phyloP scores from a whole-genome alignment of 257 asterid genomes.

The Mitragyna speciosa region DNA sequence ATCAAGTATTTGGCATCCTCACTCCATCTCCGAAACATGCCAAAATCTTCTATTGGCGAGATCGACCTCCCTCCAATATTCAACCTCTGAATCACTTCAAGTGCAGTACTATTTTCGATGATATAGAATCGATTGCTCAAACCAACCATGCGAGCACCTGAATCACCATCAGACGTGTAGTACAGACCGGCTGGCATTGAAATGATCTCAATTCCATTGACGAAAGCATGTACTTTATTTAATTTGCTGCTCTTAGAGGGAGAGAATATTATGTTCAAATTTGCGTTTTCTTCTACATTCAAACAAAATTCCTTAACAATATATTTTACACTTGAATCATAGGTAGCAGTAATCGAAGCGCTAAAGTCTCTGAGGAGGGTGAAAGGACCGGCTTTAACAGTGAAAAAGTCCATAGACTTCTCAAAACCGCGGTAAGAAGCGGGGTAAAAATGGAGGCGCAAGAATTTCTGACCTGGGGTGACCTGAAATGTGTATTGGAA shows the following conservation, averaged over 20 bases:
- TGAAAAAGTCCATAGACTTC: constrained; percentile 18
- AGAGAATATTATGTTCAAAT: constrained; percentile 35
- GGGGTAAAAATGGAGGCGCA: constrained; percentile 27
- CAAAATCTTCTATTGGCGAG: constrained; percentile 10
- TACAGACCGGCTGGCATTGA: constrained; percentile 34
- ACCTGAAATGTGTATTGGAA: constrained; percentile 22
- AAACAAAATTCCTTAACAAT: constrained; percentile 52
- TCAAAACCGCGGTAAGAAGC: constrained; percentile 19
- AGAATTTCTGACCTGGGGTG: constrained; percentile 23
- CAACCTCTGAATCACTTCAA: constrained; percentile 7
- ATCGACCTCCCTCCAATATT: constrained; percentile 10
- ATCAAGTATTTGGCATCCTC: constrained; percentile 42
- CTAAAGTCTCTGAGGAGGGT: constrained; percentile 24
- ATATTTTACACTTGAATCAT: constrained; percentile 29
- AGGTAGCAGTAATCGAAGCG: constrained; percentile 26
- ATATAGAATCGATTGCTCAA: neutral
- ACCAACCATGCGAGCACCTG: constrained; percentile 11
- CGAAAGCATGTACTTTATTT: constrained; percentile 34
- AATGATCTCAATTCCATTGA: constrained; percentile 54
- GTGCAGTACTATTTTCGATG: constrained; percentile 14
- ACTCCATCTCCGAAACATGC: constrained; percentile 19
- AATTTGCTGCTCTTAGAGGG: constrained; percentile 22
- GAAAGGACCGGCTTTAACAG: constrained; percentile 19
- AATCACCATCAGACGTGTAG: neutral
- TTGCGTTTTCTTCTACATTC: constrained; percentile 24